Base-by-base conservation (phyloP, 2,329 filamentous ascomycete genomes). In the Tympanopsis confertula region DNA sequence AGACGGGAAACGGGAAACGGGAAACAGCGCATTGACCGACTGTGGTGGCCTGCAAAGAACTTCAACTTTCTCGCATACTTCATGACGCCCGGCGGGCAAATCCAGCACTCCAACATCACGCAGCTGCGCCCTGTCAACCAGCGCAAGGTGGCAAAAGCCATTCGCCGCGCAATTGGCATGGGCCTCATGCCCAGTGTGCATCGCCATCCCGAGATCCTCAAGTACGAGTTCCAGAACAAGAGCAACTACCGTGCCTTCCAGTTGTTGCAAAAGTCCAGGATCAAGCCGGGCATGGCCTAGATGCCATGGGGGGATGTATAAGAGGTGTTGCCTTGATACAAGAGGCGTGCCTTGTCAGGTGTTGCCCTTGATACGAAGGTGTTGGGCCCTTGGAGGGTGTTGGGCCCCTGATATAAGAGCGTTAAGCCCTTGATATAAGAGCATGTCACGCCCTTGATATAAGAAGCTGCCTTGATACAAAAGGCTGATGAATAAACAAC, bases 131-230 rank as follows among this genome's bases (percentile, higher is more conserved):
- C 84, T 3, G 82, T 85, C 46, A 96, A 96, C 66, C 91, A 98
- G 66, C 74, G 91, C 47, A 87, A 82, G 63, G 78, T 98, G 54
- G 84, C 89, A 44, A 95, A 93, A 68, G 89, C 93, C 38, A 83
- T 98, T 50, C 71, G 91, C 46, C 74, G 91, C 49, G 82, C 85
- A 15, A 80, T 96, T 50, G 89, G 88, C 1, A 71, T 95, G 53
- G 91, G 91, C 13, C 66, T 96, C 42, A 87, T 96, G 71, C 91
- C 91, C 18, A 93, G 81, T 56, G 82, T 93, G 39, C 85, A 98
- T 64, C 68, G 69, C 46, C 91, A 98, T 62, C 91, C 91, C 3
- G 84, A 93, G 58, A 68, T 94, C 40, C 57, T 94, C 46, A 64
- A 68, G 4, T 42, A 45, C 13, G 53, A 59, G 36, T 41, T 52